phyloP scores from a whole-genome alignment of 2,329 filamentous ascomycete species.

The Pleoardoris graminearum region DNA sequence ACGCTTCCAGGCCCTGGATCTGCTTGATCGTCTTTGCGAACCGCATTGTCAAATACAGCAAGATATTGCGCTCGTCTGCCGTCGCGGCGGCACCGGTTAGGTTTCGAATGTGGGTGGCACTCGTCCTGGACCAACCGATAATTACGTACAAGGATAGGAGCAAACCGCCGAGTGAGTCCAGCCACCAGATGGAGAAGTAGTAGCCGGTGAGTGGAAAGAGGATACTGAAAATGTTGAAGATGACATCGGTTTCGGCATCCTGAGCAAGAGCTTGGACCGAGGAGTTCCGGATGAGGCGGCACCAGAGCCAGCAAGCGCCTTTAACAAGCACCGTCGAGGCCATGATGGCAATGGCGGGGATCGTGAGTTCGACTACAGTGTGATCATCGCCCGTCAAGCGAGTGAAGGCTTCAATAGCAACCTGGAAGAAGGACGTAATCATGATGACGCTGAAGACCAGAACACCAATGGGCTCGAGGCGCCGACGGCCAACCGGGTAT shows the following conservation, averaged over 20 bases:
- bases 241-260: conserved; percentile 72
- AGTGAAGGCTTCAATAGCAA: conserved; percentile 70
- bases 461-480: conserved; percentile 78
- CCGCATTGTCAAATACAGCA: conserved; percentile 90
- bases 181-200: conserved; percentile 79
- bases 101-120: conserved; percentile 76
- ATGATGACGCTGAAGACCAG: conserved; percentile 82
- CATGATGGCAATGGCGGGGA: conserved; percentile 80
- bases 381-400: conserved; percentile 65
- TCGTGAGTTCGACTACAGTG: conserved; percentile 70
- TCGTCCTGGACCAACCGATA: conserved; percentile 75
- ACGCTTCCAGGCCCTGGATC: conserved; percentile 83
- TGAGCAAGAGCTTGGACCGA: conserved; percentile 79
- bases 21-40: conserved; percentile 86
- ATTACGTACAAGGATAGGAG: conserved; percentile 79
- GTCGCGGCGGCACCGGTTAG: conserved; percentile 77
- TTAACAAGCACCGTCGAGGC: conserved; percentile 79
- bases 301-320: conserved; percentile 83
- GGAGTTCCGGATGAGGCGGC: conserved; percentile 80
- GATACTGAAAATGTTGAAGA: conserved; percentile 90
- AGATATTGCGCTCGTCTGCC: conserved; percentile 79
- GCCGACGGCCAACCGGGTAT: conserved; percentile 77
- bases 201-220: conserved; percentile 81
- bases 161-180: conserved; percentile 78
- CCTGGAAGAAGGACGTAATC: conserved; percentile 82